phyloP scores from a whole-genome alignment of 2,329 filamentous ascomycete species.

The Leptographium flavum region DNA sequence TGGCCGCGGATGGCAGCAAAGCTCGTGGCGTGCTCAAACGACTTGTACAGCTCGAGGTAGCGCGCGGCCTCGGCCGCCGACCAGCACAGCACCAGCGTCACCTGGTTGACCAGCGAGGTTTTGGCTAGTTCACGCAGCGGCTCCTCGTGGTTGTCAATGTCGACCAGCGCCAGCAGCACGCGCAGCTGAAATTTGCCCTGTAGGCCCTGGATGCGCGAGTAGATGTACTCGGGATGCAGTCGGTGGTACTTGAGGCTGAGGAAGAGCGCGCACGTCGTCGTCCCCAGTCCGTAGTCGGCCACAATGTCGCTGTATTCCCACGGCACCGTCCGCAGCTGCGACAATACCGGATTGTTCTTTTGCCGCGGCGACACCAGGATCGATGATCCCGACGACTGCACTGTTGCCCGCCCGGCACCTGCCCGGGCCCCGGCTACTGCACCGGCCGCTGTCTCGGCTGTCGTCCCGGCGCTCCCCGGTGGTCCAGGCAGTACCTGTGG shows the following conservation, averaged over 20 bases:
- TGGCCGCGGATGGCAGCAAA: slow-evolving; percentile 74
- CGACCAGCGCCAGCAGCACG: slow-evolving; percentile 78
- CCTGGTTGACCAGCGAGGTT: slow-evolving; percentile 80
- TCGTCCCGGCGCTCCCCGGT: neutral
- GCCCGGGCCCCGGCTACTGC: neutral
- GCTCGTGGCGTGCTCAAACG: slow-evolving; percentile 63
- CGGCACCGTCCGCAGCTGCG: slow-evolving; percentile 63
- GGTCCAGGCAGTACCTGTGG: slow-evolving; percentile 63
- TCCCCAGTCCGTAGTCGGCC: slow-evolving; percentile 79
- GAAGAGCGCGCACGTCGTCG: slow-evolving; percentile 83
- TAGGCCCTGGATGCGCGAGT: slow-evolving; percentile 74
- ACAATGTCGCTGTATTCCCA: slow-evolving; percentile 99
- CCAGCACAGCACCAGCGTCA: slow-evolving; percentile 89
- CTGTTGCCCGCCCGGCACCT: neutral
- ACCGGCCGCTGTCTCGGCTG: neutral
- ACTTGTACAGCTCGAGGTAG: slow-evolving; percentile 91
- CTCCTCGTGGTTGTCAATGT: slow-evolving; percentile 90
- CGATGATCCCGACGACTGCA: slow-evolving; percentile 47
- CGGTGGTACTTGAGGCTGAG: slow-evolving; percentile 91
- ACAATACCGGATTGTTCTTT: slow-evolving; percentile 87
- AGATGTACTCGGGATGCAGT: slow-evolving; percentile 94
- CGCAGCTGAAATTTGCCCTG: slow-evolving; percentile 79
- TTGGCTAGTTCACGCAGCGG: slow-evolving; percentile 80
- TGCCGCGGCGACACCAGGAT: slow-evolving; percentile 87
- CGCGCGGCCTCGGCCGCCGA: slow-evolving; percentile 83